Percentiles rank a stretch among this genome's conserved stretches.
Conservation (phyloP, 129 eudicot species). For the Saposhnikovia divaricata region DNA sequence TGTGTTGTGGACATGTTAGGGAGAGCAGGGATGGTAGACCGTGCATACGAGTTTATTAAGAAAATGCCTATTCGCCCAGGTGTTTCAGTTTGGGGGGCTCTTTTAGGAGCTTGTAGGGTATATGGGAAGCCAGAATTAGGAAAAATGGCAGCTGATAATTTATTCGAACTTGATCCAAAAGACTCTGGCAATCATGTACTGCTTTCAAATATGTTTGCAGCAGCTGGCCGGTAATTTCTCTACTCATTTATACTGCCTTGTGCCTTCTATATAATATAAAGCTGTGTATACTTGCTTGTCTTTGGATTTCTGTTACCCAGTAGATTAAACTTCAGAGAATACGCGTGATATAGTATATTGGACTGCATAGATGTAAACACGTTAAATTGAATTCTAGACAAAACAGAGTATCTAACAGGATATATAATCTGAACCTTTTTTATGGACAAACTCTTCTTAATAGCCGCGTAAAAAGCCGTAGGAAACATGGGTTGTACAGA, state of each 20-base stretch:
- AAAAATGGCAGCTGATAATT: conserved; percentile 66
- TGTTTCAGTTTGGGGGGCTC: conserved; percentile 79
- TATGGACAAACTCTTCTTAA: not conserved
- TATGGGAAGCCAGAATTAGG: conserved; percentile 61
- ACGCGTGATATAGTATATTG: not conserved
- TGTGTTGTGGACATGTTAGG: conserved; percentile 82
- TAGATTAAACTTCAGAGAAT: not conserved
- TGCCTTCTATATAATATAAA: not conserved
- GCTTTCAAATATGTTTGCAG: conserved; percentile 78
- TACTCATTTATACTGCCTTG: not conserved
- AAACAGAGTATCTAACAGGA: not conserved
- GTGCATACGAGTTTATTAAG: conserved; percentile 51
- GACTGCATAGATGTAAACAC: not conserved
- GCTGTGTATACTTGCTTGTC: not conserved
- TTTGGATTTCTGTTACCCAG: not conserved
- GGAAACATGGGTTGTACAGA: not conserved
- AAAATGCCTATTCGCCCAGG: conserved; percentile 49
- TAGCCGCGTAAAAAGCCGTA: not conserved
- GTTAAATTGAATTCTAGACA: not conserved
- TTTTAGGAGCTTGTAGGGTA: conserved; percentile 68
- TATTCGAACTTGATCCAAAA: conserved; percentile 66
- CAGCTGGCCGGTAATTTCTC: conserved; percentile 52
- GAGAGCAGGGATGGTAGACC: conserved; percentile 69
- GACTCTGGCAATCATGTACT: conserved; percentile 79
- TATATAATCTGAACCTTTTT: not conserved